These are phyloP conservation scores for Trichothecium roseum DNA, from an alignment of 2,329 filamentous ascomycete species.

Conservation along the genomic window DNA sequence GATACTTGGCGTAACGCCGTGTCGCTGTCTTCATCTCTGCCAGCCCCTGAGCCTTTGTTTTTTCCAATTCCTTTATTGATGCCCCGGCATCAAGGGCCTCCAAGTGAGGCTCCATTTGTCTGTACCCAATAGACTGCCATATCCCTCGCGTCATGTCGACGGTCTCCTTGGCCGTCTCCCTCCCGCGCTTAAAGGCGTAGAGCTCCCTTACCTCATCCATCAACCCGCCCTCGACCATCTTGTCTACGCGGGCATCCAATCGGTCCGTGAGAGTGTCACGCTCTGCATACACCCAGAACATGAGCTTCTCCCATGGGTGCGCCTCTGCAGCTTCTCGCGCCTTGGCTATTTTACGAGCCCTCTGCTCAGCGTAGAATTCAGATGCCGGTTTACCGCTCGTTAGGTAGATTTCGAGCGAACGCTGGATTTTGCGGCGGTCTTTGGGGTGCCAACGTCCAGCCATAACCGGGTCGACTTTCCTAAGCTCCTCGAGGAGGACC, in stretches of 20 bases:
- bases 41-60: slow-evolving; percentile 48
- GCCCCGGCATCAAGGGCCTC: slow-evolving; percentile 25
- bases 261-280: slow-evolving; percentile 56
- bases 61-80: slow-evolving; percentile 31
- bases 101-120: slow-evolving; percentile 73
- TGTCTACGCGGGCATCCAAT: slow-evolving; percentile 68
- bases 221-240: slow-evolving; percentile 59
- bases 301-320: slow-evolving; percentile 43
- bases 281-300: slow-evolving; percentile 83
- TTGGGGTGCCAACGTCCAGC: slow-evolving; percentile 90
- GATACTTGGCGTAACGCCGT: slow-evolving; percentile 75
- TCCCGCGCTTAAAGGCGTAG: slow-evolving; percentile 26
- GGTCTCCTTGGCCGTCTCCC: slow-evolving; percentile 30
- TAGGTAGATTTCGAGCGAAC: slow-evolving; percentile 84
- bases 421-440: slow-evolving; percentile 78
- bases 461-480: slow-evolving; percentile 79
- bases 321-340: slow-evolving; percentile 13
- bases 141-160: slow-evolving; percentile 75
- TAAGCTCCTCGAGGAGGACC: slow-evolving; percentile 60
- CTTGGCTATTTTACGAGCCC: slow-evolving; percentile 19
- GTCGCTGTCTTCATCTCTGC: slow-evolving; percentile 76
- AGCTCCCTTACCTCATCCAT: slow-evolving; percentile 38
- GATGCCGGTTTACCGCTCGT: slow-evolving; percentile 74
- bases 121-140: slow-evolving; percentile 95
- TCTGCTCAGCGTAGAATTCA: slow-evolving; percentile 77